These are phyloP conservation scores for Scheffersomyces illinoinensis DNA, from an alignment of 1,139 yeast genomes.

Conservation along the genomic window DNA sequence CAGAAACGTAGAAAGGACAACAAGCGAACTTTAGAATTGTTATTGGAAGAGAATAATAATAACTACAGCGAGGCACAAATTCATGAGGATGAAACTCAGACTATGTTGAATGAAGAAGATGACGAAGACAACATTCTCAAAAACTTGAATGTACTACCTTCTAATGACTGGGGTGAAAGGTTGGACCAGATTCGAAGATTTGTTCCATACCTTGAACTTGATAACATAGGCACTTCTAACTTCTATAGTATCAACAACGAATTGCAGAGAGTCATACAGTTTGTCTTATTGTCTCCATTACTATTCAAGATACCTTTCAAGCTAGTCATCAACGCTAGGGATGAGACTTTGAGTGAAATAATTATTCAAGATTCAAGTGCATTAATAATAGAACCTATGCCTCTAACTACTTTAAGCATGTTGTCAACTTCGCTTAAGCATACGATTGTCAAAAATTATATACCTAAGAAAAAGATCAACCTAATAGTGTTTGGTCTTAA, in stretches of 20 bases:
- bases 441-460: slow-evolving; percentile 21
- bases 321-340: slow-evolving; percentile 16
- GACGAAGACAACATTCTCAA: slow-evolving; percentile 21
- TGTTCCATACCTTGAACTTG: slow-evolving; percentile 27
- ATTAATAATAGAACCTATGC: slow-evolving; percentile 1
- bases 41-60: slow-evolving; percentile 25
- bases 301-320: slow-evolving; percentile 23
- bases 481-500: slow-evolving; percentile 33
- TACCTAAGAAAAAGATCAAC: slow-evolving; percentile 28
- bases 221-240: slow-evolving; percentile 14
- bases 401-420: slow-evolving; percentile 10
- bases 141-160: slow-evolving; percentile 37
- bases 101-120: slow-evolving; percentile 8
- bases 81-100: not conserved
- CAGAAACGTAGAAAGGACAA: slow-evolving; percentile 14
- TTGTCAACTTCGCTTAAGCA: slow-evolving; percentile 25
- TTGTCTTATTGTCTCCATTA: slow-evolving; percentile 21
- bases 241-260: slow-evolving; percentile 6
- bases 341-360: slow-evolving; percentile 19
- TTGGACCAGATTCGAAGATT: slow-evolving; percentile 27
- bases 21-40: slow-evolving; percentile 17
- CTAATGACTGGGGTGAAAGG: slow-evolving; percentile 36
- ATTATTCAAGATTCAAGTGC: slow-evolving; percentile 1
- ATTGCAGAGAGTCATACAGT: slow-evolving; percentile 21
- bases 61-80: slow-evolving; percentile 8